Base-by-base conservation (phyloP, 495 filamentous ascomycete species). In the Pyrenopolyporus hunteri region DNA sequence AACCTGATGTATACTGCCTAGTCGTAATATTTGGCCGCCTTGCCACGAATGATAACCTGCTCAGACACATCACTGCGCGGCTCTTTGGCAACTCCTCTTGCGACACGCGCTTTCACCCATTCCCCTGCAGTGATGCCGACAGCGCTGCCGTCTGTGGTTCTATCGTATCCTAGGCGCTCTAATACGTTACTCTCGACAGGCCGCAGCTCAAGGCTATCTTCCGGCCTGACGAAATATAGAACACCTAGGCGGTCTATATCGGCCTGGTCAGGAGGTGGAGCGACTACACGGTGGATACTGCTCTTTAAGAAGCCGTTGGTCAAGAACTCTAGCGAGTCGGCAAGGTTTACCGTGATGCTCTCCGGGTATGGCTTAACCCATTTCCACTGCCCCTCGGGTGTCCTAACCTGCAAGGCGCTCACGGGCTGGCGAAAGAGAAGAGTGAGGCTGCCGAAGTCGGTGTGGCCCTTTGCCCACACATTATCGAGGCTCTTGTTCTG, bases 391-490 rank as follows among this genome's bases (percentile, higher is more conserved):
- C 74, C 77, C 50, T 79, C 79, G 0, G 73, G 73, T 1, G 77
- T 80, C 11, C 71, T 70, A n/a, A 82, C 72, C 32, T 84, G 81
- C 5, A 83, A 70, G 3, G 77, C 82, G 0, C 79, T 80, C 1
- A 84, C 75, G 2, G 79, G 79, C 52, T 83, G 80, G 0, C 78
- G 72, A 70, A 83, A 85, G 0, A 85, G 69, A 7, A 86, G 56
- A 0, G 82, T 85, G n/a, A 85, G 49, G 23, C 71, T 79, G 1
- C 82, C 83, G 47, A 84, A 82, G 50, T 87, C 84, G 0, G 81
- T 83, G 59, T 85, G 83, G 0, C 80, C 82, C n/a, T 73, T 73
- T 0, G 69, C 68, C 70, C 70, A 73, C 3, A 74, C 53, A 23
- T 68, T 73, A 0, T 70, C 65, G 13, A 70, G 44, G 7, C 51